These are phyloP conservation scores for Strobilomyces confusus DNA, from an alignment of 768 basidiomycete genomes.

Conservation along the genomic window DNA sequence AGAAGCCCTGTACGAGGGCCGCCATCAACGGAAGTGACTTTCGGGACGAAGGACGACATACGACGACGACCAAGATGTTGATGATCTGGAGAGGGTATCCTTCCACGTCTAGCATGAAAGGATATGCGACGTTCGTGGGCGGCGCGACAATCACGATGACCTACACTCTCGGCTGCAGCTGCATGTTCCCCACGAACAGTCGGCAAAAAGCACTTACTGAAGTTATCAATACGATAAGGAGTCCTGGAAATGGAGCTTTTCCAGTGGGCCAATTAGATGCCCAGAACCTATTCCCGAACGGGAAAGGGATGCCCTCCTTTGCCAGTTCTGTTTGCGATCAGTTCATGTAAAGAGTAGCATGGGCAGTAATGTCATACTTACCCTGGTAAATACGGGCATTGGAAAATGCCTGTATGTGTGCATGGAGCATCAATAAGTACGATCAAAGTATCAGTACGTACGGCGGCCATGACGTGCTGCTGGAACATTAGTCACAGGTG, in stretches of 20 bases:
- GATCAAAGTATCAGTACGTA: constrained; percentile 6
- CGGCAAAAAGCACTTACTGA: constrained; percentile 34
- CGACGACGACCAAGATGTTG: constrained; percentile 50
- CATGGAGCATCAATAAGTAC: background rate
- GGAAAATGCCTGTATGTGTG: constrained; percentile 41
- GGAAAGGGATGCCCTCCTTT: background rate
- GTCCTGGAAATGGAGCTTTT: constrained; percentile 52
- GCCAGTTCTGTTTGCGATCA: background rate
- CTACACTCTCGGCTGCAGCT: constrained; percentile 23
- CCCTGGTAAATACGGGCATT: constrained; percentile 53
- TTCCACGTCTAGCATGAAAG: constrained; percentile 58
- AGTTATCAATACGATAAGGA: constrained; percentile 51
- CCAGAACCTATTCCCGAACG: constrained; percentile 34
- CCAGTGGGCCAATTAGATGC: constrained; percentile 60
- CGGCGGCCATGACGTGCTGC: constrained; percentile 30
- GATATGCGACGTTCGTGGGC: constrained; percentile 49
- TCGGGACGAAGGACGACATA: constrained; percentile 23
- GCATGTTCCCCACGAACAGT: background rate
- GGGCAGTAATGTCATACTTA: background rate
- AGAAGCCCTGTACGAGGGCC: no score
- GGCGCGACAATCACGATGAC: constrained; percentile 53
- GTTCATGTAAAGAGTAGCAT: background rate
- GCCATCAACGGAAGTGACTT: no score
- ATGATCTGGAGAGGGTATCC: constrained; percentile 49
- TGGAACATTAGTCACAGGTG: constrained; percentile 1